Evolutionary conservation across 805 yeast genomes (phyloP).

Genomic region (Ogataea minuta): DNA sequence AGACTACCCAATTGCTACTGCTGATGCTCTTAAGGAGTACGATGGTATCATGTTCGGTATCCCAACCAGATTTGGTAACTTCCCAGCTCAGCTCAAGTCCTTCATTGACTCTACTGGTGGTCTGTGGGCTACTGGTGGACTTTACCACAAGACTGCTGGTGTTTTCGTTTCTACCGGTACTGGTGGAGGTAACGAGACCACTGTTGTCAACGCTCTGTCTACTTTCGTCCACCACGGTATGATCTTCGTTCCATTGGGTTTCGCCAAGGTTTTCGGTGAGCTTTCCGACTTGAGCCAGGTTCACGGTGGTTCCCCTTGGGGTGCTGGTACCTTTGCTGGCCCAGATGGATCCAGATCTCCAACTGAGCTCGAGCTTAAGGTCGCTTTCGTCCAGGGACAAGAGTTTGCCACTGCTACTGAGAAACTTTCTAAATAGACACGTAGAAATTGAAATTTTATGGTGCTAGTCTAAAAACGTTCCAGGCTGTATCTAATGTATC

Average conservation of each 20-base stretch:
- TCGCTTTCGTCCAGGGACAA: slow-evolving; percentile 69
- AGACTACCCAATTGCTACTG: slow-evolving; percentile 62
- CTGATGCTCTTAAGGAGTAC: slow-evolving; percentile 56
- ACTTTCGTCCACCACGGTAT: slow-evolving; percentile 77
- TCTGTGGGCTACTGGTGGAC: slow-evolving; percentile 72
- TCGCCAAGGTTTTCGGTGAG: slow-evolving; percentile 54
- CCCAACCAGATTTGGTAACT: slow-evolving; percentile 83
- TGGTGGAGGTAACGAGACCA: slow-evolving; percentile 84
- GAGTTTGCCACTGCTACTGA: slow-evolving; percentile 51
- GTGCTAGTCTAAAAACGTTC: slow-evolving; percentile 70
- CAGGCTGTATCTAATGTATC: slow-evolving; percentile 49
- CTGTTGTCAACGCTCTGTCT: slow-evolving; percentile 63
- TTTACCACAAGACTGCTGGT: slow-evolving; percentile 74
- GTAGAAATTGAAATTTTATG: slow-evolving; percentile 33
- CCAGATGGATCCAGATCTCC: slow-evolving; percentile 76
- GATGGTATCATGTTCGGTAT: slow-evolving; percentile 85
- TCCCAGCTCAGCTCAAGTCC: slow-evolving; percentile 75
- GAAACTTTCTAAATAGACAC: slow-evolving; percentile 17
- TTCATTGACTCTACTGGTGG: slow-evolving; percentile 81
- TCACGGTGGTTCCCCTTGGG: slow-evolving; percentile 86
- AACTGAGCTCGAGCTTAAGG: slow-evolving; percentile 56
- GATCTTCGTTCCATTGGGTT: slow-evolving; percentile 78
- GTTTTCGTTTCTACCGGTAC: slow-evolving; percentile 74
- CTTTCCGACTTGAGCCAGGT: slow-evolving; percentile 58
- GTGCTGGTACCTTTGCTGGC: slow-evolving; percentile 81